Evolutionary conservation across 306 rosid species (phyloP).

Genomic region (Trifolium dubium): DNA sequence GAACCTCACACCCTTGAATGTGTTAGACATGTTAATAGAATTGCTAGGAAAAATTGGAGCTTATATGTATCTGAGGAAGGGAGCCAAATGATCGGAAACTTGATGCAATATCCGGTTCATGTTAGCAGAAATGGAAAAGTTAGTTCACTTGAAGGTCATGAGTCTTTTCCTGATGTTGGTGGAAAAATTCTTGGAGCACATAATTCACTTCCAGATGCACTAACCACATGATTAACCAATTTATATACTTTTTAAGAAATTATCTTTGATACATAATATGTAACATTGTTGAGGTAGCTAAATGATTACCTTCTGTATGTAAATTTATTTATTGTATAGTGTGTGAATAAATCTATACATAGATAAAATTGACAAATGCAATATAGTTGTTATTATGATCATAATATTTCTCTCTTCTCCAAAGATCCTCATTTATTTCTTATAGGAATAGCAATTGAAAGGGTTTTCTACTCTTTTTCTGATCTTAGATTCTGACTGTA

Average conservation of each 20-base stretch:
- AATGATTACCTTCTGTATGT: constrained; percentile 27
- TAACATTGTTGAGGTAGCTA: neutral
- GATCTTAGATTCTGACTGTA: neutral
- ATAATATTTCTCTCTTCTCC: neutral
- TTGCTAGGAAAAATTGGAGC: constrained; percentile 58
- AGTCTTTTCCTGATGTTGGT: constrained; percentile 73
- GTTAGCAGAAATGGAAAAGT: constrained; percentile 59
- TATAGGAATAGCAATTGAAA: neutral
- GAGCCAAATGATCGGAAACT: constrained; percentile 55
- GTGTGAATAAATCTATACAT: neutral
- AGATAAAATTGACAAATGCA: neutral
- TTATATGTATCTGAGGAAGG: constrained; percentile 55
- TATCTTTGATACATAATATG: constrained; percentile 5
- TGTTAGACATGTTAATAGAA: constrained; percentile 46
- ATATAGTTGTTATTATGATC: neutral
- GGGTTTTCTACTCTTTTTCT: neutral
- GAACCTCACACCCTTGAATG: constrained; percentile 62
- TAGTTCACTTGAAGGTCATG: constrained; percentile 48
- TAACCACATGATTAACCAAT: constrained; percentile 50
- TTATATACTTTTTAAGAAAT: neutral
- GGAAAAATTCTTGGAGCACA: constrained; percentile 72
- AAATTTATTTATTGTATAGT: constrained; percentile 27
- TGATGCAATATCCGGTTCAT: constrained; percentile 68
- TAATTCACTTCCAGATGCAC: constrained; percentile 67
- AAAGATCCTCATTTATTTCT: neutral